Evolutionary conservation across 495 filamentous ascomycete genomes (phyloP).

Genomic region (Rhypophila decipiens): DNA sequence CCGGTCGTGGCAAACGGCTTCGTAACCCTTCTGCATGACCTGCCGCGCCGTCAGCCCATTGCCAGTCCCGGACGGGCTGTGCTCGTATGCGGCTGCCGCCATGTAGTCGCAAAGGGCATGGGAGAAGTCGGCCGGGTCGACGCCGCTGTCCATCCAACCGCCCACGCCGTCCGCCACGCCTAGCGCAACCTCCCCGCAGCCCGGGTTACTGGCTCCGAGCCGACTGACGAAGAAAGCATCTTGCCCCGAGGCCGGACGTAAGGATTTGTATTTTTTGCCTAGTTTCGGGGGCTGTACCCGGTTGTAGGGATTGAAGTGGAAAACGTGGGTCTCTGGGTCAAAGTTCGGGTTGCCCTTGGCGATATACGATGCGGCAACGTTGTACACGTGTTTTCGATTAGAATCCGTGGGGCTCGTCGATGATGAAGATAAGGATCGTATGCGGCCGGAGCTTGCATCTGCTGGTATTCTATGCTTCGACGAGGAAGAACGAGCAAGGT

Average conservation of each 20-base stretch:
- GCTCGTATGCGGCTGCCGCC: slow-evolving; percentile 61
- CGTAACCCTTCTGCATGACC: slow-evolving; percentile 79
- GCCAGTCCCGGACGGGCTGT: slow-evolving; percentile 12
- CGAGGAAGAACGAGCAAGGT: too few species aligned
- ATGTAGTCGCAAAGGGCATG: slow-evolving; percentile 92
- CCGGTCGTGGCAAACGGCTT: slow-evolving; percentile 66
- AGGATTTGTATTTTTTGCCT: slow-evolving; percentile 38
- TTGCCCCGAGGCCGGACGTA: slow-evolving; percentile 75
- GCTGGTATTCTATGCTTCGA: too few species aligned
- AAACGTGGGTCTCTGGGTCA: slow-evolving; percentile 61
- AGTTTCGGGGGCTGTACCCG: slow-evolving; percentile 46
- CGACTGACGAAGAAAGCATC: slow-evolving; percentile 92
- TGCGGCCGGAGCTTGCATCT: too few species aligned
- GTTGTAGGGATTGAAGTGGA: slow-evolving; percentile 67
- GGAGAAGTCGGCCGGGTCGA: slow-evolving; percentile 92
- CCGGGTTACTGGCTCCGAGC: slow-evolving; percentile 52
- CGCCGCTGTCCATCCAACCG: slow-evolving; percentile 83
- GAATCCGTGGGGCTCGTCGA: too few species aligned
- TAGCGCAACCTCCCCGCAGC: slow-evolving; percentile 63
- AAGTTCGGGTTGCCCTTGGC: slow-evolving; percentile 74
- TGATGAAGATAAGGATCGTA: too few species aligned
- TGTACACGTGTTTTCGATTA: slow-evolving; percentile 55
- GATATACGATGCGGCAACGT: slow-evolving; percentile 62
- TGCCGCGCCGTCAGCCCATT: slow-evolving; percentile 52
- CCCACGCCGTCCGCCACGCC: slow-evolving; percentile 93